A percentile compares a stretch with the other conserved stretches of the same genome.
Evolutionary conservation across 495 filamentous ascomycete species (phyloP).

Genomic region (Coniosporium apollinis): DNA sequence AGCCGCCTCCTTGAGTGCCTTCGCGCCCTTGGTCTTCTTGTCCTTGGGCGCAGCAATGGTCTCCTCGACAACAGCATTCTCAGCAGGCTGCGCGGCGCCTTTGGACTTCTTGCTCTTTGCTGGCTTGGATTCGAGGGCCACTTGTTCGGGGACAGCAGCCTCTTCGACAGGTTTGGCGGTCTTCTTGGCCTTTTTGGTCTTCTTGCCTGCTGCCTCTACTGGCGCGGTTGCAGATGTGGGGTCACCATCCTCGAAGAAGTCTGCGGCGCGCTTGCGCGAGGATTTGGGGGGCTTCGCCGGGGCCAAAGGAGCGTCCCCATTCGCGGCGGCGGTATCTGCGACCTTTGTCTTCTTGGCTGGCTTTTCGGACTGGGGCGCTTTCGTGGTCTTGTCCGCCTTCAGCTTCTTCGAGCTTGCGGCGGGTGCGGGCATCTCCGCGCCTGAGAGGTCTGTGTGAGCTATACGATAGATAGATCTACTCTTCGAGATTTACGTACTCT

Average conservation of each 20-base stretch:
- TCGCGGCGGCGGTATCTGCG: conserved; percentile 3
- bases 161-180: conserved; percentile 14
- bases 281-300: conserved; percentile 7
- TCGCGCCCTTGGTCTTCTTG: conserved; percentile 5
- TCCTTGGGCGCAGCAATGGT: background rate
- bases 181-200: conserved; percentile 15
- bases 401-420: no score
- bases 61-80: conserved; percentile 6
- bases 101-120: conserved; percentile 21
- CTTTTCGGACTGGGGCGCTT: conserved; percentile 3
- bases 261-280: conserved; percentile 38
- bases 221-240: conserved; percentile 18
- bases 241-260: conserved; percentile 25
- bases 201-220: conserved; percentile 20
- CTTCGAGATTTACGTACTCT: conserved; percentile 29
- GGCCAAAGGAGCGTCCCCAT: conserved; percentile 6
- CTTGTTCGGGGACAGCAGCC: conserved; percentile 12
- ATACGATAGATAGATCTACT: conserved; percentile 5
- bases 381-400: conserved; percentile 1
- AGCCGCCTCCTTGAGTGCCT: conserved; percentile 2
- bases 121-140: conserved; percentile 1
- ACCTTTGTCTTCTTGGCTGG: conserved; percentile 11
- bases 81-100: conserved; percentile 10
- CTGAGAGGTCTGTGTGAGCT: no score
- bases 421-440: no score